Conservation (phyloP, 1,284 basidiomycete species). For the Heliocybe sulcata region DNA sequence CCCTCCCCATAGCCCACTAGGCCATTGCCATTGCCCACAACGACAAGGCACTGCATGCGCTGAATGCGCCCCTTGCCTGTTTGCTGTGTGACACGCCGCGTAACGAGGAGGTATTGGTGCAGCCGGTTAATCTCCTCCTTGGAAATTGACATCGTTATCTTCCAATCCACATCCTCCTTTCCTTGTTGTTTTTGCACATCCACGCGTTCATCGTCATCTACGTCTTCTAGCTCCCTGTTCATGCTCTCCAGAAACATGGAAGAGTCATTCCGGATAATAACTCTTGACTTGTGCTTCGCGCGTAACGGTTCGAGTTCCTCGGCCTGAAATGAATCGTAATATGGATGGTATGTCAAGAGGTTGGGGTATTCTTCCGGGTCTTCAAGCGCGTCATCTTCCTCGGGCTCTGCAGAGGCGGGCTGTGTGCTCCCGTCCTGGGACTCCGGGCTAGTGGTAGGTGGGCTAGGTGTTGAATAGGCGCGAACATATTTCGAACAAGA, state of each 20-base stretch:
- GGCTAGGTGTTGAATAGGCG: not conserved
- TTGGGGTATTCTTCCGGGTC: constrained; percentile 35
- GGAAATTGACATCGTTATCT: not conserved
- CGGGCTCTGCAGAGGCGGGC: not conserved
- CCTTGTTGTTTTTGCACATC: constrained; percentile 9
- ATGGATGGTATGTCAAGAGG: constrained; percentile 50
- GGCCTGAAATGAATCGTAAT: constrained; percentile 52
- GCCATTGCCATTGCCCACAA: constrained; percentile 85
- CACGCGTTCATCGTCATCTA: constrained; percentile 11
- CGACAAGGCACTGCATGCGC: constrained; percentile 59
- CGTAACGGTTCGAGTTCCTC: constrained; percentile 44
- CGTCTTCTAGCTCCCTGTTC: constrained; percentile 11
- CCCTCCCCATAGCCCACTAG: constrained; percentile 89
- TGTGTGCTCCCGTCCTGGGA: too few relatives aligned
- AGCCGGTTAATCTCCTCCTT: constrained; percentile 25
- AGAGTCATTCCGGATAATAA: constrained; percentile 58
- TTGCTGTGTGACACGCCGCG: constrained; percentile 68
- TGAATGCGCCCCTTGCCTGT: constrained; percentile 83
- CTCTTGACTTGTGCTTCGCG: constrained; percentile 45
- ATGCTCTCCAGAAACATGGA: constrained; percentile 19
- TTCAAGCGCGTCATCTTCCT: not conserved
- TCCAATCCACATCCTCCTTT: constrained; percentile 14
- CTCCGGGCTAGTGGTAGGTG: not conserved
- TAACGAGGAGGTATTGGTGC: constrained; percentile 52
- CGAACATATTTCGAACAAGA: not conserved